Evolutionary conservation across 2,329 filamentous ascomycete genomes (phyloP).

Genomic region (Mycogone perniciosa): DNA sequence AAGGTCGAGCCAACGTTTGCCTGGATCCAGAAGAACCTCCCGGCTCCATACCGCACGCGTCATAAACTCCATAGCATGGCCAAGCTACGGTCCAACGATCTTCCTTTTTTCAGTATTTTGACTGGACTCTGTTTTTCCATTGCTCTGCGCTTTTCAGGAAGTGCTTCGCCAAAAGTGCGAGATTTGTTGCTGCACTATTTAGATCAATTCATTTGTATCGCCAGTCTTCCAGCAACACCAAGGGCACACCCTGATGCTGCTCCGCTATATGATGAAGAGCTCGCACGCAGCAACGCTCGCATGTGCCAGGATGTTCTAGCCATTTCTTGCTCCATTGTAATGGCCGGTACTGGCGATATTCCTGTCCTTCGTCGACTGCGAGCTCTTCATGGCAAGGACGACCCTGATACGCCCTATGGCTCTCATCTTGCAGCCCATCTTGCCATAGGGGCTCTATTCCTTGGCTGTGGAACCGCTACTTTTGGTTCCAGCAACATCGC

Average conservation of each 20-base stretch:
- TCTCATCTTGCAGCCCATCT: constrained; percentile 91
- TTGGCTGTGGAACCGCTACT: constrained; percentile 87
- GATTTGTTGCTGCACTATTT: constrained; percentile 80
- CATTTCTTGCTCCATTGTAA: constrained; percentile 76
- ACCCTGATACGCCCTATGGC: constrained; percentile 80
- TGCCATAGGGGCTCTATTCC: constrained; percentile 82
- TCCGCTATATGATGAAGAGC: constrained; percentile 70
- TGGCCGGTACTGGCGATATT: constrained; percentile 93
- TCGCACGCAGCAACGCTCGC: constrained; percentile 74
- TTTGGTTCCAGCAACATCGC: constrained; percentile 85
- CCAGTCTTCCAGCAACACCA: constrained; percentile 44
- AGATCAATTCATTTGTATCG: constrained; percentile 77
- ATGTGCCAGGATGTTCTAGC: constrained; percentile 89
- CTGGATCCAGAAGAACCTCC: constrained; percentile 74
- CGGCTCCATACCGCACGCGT: constrained; percentile 58
- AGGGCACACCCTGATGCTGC: constrained; percentile 23
- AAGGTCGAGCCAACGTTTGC: constrained; percentile 63
- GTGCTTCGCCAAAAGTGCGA: constrained; percentile 61
- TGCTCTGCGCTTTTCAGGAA: constrained; percentile 68
- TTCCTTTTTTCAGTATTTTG: constrained; percentile 89
- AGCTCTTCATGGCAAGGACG: constrained; percentile 79
- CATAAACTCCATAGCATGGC: constrained; percentile 54
- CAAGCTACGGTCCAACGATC: constrained; percentile 68
- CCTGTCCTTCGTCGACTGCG: constrained; percentile 77
- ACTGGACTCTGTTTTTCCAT: constrained; percentile 81